Evolutionary conservation across 345 rosid genomes (phyloP), one percentile per base, ranked within the genome.

Genomic region (Xanthoceras sorbifolium): DNA sequence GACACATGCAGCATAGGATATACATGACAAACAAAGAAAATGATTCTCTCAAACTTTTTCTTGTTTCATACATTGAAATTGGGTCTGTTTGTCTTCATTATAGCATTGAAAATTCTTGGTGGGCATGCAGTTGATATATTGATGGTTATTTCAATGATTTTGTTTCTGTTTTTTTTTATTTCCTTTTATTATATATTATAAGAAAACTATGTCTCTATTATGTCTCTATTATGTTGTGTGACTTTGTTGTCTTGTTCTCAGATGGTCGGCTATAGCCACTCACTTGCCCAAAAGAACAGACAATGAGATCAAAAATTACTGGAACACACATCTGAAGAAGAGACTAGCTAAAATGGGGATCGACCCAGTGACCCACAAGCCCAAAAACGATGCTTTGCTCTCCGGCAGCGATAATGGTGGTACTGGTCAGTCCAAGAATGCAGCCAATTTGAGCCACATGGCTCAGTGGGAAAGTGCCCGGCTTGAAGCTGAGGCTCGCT

Each of bases 381-480:
- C 94, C 0, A 87, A 87, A 80, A 82, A 76, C 36, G 97, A 90
- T 7, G 84, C 97, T 65, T 71, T 86, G n/a, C 85, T 84, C 68
- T 70, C 85, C 0, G 72, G 81, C 22, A 76, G 80, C n/a, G 86
- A 85, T 38, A n/a, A n/a, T n/a, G n/a, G n/a, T n/a, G n/a, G n/a
- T n/a, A n/a, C n/a, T n/a, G 94, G 89, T 57, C 79, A 84, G 22
- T 81, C 91, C 73, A 91, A 91, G 84, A 85, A 88, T 67, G 88
- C 90, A 22, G 92, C 94, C 4, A 89, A 89, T 54, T 90, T 91
- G 28, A 92, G 94, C 79, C 98, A 94, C 85, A 89, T 90, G 88
- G 98, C 97, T 81, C 98, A 94, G 52, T 94, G 98, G 98, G 98
- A 94, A 69, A 92, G 94, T 72, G 98, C 98, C 57, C 67, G 98